phyloP scores from a whole-genome alignment of 768 basidiomycete genomes.

The Mycena venus region DNA sequence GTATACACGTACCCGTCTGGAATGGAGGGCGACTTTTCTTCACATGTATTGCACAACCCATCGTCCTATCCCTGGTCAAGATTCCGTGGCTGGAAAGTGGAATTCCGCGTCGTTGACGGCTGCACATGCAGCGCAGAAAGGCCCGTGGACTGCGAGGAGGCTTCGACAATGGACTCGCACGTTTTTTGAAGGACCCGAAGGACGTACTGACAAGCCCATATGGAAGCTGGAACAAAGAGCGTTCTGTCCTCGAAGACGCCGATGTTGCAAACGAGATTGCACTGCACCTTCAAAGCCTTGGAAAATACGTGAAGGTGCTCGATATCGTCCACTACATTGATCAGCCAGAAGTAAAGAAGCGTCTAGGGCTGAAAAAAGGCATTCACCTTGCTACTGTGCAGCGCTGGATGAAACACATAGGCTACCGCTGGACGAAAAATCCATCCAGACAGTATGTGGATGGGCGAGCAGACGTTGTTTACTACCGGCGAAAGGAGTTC shows the following conservation, averaged over 20 bases:
- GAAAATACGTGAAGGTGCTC: constrained; percentile 34
- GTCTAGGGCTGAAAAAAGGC: constrained; percentile 29
- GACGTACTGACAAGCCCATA: constrained; percentile 44
- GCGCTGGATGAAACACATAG: constrained; percentile 40
- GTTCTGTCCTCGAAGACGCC: constrained; percentile 46
- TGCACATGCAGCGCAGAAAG: constrained; percentile 8
- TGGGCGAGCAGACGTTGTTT: constrained; percentile 49
- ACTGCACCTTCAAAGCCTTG: constrained; percentile 32
- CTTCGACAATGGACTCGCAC: neutral
- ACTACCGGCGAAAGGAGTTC: constrained; percentile 44
- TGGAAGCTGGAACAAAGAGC: constrained; percentile 41
- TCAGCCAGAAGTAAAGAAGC: no score
- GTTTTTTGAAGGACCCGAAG: neutral
- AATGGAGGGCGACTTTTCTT: constrained; percentile 39
- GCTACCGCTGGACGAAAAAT: constrained; percentile 32
- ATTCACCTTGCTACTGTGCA: constrained; percentile 41
- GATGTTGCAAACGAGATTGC: constrained; percentile 39
- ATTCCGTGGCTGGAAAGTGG: constrained; percentile 27
- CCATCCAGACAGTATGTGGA: constrained; percentile 42
- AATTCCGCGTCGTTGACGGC: constrained; percentile 34
- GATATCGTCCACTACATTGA: constrained; percentile 37
- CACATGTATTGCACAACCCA: constrained; percentile 27
- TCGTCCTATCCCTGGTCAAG: constrained; percentile 31
- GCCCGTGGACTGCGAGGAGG: constrained; percentile 38
- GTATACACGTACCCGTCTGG: constrained; percentile 31